These are phyloP conservation scores for Erythrophleum fordii DNA, from an alignment of 306 rosid genomes.

Conservation along the genomic window DNA sequence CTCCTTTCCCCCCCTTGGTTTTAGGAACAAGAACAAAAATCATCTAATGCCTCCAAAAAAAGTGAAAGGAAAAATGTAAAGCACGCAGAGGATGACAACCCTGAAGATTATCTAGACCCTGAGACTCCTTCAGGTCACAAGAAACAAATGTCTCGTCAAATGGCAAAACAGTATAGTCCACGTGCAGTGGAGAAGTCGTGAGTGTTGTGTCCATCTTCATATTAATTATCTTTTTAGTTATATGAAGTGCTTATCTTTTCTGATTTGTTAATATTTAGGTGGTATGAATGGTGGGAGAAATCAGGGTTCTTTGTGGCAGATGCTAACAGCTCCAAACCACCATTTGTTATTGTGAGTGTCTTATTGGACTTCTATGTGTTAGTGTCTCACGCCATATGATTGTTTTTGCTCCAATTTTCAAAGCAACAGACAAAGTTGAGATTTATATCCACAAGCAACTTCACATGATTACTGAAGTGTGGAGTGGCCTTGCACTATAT, in stretches of 20 bases:
- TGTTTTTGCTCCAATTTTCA: conserved; percentile 13
- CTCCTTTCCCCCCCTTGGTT: neutral
- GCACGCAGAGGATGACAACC: conserved; percentile 75
- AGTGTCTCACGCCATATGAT: conserved; percentile 1
- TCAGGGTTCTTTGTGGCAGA: conserved; percentile 78
- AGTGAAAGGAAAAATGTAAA: conserved; percentile 74
- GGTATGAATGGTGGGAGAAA: conserved; percentile 98
- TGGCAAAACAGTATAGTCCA: conserved; percentile 87
- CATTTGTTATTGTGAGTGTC: conserved; percentile 85
- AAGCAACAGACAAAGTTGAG: conserved; percentile 4
- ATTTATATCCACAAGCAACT: neutral
- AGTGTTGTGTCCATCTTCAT: conserved; percentile 39
- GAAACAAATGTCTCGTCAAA: conserved; percentile 73
- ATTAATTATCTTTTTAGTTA: conserved; percentile 13
- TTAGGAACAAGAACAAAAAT: conserved; percentile 79
- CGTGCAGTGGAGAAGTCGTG: conserved; percentile 83
- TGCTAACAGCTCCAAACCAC: conserved; percentile 78
- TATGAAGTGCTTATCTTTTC: conserved; percentile 23
- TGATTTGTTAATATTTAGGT: conserved; percentile 60
- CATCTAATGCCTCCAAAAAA: conserved; percentile 60
- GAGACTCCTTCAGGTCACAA: conserved; percentile 72
- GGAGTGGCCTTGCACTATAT: conserved; percentile 27
- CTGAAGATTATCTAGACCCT: conserved; percentile 79
- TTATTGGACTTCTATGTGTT: conserved; percentile 28
- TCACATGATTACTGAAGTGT: conserved; percentile 6